Percentiles rank a stretch among this genome's conserved stretches.
phyloP scores from a whole-genome alignment of 2,329 filamentous ascomycete genomes.

The Aspergillus pseudotamarii region DNA sequence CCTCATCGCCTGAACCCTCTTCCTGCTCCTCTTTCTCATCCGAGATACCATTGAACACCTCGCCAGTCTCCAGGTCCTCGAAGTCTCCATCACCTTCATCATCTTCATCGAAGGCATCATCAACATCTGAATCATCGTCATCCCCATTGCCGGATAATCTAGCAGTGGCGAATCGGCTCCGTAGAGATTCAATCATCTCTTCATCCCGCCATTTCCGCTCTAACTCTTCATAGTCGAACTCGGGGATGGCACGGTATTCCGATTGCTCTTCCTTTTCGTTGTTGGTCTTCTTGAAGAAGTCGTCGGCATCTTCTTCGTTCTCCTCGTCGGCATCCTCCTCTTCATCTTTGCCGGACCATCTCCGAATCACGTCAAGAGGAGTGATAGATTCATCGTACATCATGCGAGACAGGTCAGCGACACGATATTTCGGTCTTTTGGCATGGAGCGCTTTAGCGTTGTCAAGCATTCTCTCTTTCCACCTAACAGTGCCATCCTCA shows the following conservation, averaged over 20 bases:
- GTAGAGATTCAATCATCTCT: conserved; percentile 74
- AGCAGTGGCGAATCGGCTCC: conserved; percentile 73
- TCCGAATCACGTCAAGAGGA: conserved; percentile 72
- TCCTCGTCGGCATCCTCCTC: conserved; percentile 57
- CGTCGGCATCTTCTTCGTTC: conserved; percentile 66
- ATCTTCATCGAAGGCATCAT: conserved; percentile 57
- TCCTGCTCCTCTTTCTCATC: conserved; percentile 55
- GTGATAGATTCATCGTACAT: conserved; percentile 85
- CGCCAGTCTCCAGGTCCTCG: conserved; percentile 80
- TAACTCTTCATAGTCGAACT: conserved; percentile 77
- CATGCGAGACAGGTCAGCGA: conserved; percentile 79
- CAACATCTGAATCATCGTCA: conserved; percentile 54
- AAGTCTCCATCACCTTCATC: conserved; percentile 79
- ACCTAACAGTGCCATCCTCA: conserved; percentile 73
- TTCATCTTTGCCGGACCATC: conserved; percentile 75
- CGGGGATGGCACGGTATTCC: conserved; percentile 79
- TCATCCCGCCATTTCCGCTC: conserved; percentile 83
- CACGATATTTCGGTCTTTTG: conserved; percentile 71
- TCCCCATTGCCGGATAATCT: conserved; percentile 61
- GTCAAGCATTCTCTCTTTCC: conserved; percentile 85
- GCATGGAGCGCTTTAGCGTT: conserved; percentile 73
- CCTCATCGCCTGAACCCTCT: conserved; percentile 46
- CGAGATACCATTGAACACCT: conserved; percentile 50
- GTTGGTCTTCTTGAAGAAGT: conserved; percentile 63
- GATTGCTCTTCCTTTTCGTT: conserved; percentile 51